phyloP scores from a whole-genome alignment of 305 asterid genomes.

The Fraxinus nigra region DNA sequence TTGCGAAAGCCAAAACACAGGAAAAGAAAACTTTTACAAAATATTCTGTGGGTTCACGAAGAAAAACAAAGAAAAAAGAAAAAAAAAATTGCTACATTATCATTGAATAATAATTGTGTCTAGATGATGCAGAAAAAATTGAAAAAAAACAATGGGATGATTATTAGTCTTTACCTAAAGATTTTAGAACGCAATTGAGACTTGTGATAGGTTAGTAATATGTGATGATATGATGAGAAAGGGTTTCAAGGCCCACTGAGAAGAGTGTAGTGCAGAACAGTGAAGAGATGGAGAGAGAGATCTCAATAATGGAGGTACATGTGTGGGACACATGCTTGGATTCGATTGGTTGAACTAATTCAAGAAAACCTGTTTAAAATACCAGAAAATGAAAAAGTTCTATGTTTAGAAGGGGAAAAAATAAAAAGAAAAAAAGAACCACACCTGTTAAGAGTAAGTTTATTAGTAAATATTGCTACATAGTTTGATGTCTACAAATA shows the following conservation, averaged over 20 bases:
- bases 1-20: slow-evolving; percentile 21
- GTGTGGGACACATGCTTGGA: slow-evolving; percentile 40
- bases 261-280: slow-evolving; percentile 37
- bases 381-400: background rate
- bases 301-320: slow-evolving; percentile 42
- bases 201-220: background rate
- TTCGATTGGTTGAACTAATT: slow-evolving; percentile 22
- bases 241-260: slow-evolving; percentile 47
- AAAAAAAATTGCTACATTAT: background rate
- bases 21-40: slow-evolving; percentile 3
- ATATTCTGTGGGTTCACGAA: slow-evolving; percentile 6
- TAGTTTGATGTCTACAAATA: background rate
- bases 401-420: background rate
- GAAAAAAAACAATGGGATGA: slow-evolving; percentile 5
- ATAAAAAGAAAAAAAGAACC: no score
- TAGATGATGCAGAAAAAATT: background rate
- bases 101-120: background rate
- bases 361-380: background rate
- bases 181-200: slow-evolving; percentile 12
- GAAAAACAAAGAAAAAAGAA: background rate
- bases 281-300: slow-evolving; percentile 20
- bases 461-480: background rate
- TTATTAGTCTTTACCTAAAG: slow-evolving; percentile 28
- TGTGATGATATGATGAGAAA: slow-evolving; percentile 18
- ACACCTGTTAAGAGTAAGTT: background rate